phyloP scores from a whole-genome alignment of 495 filamentous ascomycete genomes.

The Hypoxylon rickii region DNA sequence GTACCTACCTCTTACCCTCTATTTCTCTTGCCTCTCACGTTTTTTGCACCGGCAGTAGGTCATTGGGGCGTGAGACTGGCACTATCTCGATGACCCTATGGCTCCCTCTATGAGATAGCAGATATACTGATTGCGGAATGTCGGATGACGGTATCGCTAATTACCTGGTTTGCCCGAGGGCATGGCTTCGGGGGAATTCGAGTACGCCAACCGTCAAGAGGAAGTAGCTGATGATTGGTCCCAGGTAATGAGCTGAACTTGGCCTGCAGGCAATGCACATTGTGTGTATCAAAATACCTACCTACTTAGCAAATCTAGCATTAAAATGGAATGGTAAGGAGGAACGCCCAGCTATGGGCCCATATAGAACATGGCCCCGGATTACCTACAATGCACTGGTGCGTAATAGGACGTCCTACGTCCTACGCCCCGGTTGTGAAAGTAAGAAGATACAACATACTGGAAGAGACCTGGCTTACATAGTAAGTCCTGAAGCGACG shows the following conservation, averaged over 20 bases:
- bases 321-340: slow-evolving; percentile 3
- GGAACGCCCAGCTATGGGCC: background rate
- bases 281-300: slow-evolving; percentile 15
- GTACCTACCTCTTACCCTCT: background rate
- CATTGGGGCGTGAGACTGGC: background rate
- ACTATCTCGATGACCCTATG: background rate
- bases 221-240: slow-evolving; percentile 23
- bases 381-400: too few species aligned
- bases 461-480: too few species aligned
- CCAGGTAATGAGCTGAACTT: slow-evolving; percentile 21
- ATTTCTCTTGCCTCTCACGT: background rate
- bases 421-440: background rate
- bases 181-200: slow-evolving; percentile 6
- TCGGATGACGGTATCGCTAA: slow-evolving; percentile 4
- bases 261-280: slow-evolving; percentile 16
- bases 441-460: background rate
- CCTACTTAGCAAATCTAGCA: slow-evolving; percentile 21
- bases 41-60: background rate
- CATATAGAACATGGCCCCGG: too few species aligned
- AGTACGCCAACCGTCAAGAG: slow-evolving; percentile 14
- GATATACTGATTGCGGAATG: background rate
- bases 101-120: background rate
- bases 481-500: too few species aligned
- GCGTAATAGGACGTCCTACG: too few species aligned
- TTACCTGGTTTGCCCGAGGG: background rate